A percentile compares a stretch with the other conserved stretches of the same genome.
These are phyloP conservation scores for Xylaria polymorpha DNA, from an alignment of 2,329 filamentous ascomycete species.

Conservation along the genomic window DNA sequence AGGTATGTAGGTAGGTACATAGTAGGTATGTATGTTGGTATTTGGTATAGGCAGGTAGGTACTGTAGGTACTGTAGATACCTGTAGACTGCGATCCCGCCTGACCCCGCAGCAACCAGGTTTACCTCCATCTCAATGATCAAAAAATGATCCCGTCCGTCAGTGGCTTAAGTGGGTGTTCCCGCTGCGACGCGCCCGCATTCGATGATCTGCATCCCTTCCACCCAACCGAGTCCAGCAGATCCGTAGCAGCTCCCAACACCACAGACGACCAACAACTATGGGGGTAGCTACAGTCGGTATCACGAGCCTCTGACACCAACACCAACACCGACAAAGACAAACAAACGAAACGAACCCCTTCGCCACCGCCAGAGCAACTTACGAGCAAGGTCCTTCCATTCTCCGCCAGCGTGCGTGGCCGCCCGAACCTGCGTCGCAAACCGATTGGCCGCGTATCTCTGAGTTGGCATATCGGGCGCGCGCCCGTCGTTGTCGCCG, in stretches of 20 bases:
- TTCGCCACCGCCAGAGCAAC: constrained; percentile 3
- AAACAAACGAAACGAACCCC: constrained; percentile 4
- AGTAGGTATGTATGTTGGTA: too few relatives aligned
- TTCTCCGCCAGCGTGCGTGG: constrained; percentile 16
- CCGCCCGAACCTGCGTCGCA: constrained; percentile 18
- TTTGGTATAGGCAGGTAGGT: too few relatives aligned
- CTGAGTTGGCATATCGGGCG: constrained; percentile 40
- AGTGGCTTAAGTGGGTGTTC: constrained; percentile 16
- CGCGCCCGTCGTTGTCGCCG: constrained; percentile 9
- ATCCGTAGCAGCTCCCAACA: constrained; percentile 10
- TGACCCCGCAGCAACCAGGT: background rate
- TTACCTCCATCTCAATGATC: background rate
- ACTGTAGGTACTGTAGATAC: too few relatives aligned
- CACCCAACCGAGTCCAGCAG: constrained; percentile 19
- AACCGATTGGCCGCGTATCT: constrained; percentile 26
- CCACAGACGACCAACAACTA: constrained; percentile 2
- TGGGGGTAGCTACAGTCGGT: background rate
- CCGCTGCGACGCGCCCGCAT: constrained; percentile 22
- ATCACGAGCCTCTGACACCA: constrained; percentile 21
- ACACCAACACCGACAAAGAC: background rate
- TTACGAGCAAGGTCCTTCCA: constrained; percentile 4
- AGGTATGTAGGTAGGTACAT: background rate
- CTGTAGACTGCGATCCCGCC: background rate
- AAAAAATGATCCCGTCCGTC: too few relatives aligned
- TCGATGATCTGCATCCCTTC: constrained; percentile 28